Evolutionary conservation across 2,329 filamentous ascomycete genomes (phyloP), one percentile per base, ranked within the genome.

Genomic region (Botryotinia convoluta): DNA sequence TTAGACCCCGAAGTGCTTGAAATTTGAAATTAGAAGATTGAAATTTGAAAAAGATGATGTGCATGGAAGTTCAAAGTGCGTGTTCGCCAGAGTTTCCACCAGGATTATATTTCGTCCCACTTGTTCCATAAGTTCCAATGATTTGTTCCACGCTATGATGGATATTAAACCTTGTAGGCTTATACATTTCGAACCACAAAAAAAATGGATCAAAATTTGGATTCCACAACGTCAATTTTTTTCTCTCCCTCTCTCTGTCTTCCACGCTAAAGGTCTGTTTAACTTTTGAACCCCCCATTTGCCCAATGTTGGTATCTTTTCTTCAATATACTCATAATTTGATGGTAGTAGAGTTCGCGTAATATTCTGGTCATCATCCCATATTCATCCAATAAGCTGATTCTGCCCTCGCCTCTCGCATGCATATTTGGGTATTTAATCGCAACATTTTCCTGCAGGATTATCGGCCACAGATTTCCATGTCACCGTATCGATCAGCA

Each of bases 71-170:
- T 29, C 22, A 29, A 68, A 42, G 48, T 57, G 48, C 9, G 48
- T 57, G 35, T 68, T 68, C 35, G 39, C 39, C 39, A 68, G 35
- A 68, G 48, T 57, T 68, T 18, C 65, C 26, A 18, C 65, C 35
- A 68, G 65, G 65, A 68, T 68, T 68, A 68, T 68, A 42, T 57
- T 57, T 26, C n/a, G 65, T 57, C 48, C 65, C 65, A 68, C 65
- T 68, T 54, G 65, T 57, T 68, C 65, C 64, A 67, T 67, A 67
- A 32, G 48, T 37, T 54, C 64, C 64, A 54, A 42, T 54, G 45
- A 68, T 42, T 29, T 42, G 35, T 68, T 68, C 64, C 64, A 57
- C 48, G 64, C 64, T 68, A 42, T 35, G 62, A 65, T 64, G 16
- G 45, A 54, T 39, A 35, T 51, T 48, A 22, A 65, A 32, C 26